Evolutionary conservation across 441 rosid genomes (phyloP).

Genomic region (Populus trichocarpa): DNA sequence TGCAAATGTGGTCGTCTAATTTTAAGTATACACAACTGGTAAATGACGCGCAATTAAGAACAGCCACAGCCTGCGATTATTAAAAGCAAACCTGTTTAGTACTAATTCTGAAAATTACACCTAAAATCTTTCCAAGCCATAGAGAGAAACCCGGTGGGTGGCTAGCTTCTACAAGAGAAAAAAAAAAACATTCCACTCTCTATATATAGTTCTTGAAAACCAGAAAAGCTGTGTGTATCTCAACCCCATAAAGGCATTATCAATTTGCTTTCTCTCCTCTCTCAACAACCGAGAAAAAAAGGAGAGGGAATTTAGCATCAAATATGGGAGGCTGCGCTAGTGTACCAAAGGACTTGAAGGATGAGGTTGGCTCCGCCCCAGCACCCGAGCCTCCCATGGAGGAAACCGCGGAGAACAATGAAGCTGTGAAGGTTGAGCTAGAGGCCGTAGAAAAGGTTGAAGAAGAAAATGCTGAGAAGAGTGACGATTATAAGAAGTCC

Average conservation of each 20-base stretch:
- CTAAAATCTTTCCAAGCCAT: background rate
- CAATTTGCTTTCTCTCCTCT: background rate
- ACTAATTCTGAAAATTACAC: background rate
- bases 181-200: background rate
- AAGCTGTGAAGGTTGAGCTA: background rate
- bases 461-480: background rate
- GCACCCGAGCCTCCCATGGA: background rate
- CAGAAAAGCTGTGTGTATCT: background rate
- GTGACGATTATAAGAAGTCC: background rate
- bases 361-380: background rate
- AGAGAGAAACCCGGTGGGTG: background rate
- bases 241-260: background rate
- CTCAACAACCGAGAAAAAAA: background rate
- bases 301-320: background rate
- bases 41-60: background rate
- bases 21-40: background rate
- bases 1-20: background rate
- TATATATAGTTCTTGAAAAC: background rate
- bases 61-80: background rate
- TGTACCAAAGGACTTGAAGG: background rate
- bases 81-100: background rate
- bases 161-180: background rate
- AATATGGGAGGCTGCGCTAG: slow-evolving; percentile 11
- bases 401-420: background rate
- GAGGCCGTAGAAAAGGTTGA: background rate